Evolutionary conservation across 2,329 filamentous ascomycete species (phyloP), one percentile per base, ranked within the genome.

Genomic region (Scedosporium apiospermum): DNA sequence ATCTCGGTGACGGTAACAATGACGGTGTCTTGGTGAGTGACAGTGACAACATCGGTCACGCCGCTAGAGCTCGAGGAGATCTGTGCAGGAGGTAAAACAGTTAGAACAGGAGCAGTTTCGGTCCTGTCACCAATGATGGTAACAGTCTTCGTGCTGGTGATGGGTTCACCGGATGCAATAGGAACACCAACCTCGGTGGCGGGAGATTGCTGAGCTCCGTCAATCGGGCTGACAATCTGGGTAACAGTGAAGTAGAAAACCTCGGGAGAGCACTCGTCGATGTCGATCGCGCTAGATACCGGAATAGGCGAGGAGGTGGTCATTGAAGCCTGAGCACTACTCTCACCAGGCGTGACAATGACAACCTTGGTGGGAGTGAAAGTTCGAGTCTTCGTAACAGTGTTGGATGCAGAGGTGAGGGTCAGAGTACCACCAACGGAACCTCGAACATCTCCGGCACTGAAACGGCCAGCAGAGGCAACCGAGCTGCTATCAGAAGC

Each of bases 161-260:
- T 38, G 4, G 34, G 34, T 38, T 38, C 34, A 12, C 34, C 34
- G 10, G 34, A 38, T 3, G 10, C 10, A 38, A 14, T 10, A 38
- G 34, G 34, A 38, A 38, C 10, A 38, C 34, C 10, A 38, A 38
- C 34, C 34, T 38, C 3, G 10, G 34, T 55, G 3, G 51, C 30
- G 23, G 12, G 1, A 23, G 51, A 55, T 23, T 26, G 18, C 51
- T 55, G 18, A 27, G 18, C 51, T 14, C 30, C 51, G n/a, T 61
- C 57, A 30, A 61, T 58, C 12, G 41, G 53, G 30, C 21, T 51
- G 44, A 58, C 46, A 7, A 62, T 58, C 64, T 66, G 44, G 51
- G 64, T 67, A 61, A 67, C 38, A 10, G 65, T 66, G 30, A 63
- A 26, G 46, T 61, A 64, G 46, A 64, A 51, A 2, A 65, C 65